Evolutionary conservation across 306 rosid species (phyloP).

Genomic region (Acmispon strigosus): DNA sequence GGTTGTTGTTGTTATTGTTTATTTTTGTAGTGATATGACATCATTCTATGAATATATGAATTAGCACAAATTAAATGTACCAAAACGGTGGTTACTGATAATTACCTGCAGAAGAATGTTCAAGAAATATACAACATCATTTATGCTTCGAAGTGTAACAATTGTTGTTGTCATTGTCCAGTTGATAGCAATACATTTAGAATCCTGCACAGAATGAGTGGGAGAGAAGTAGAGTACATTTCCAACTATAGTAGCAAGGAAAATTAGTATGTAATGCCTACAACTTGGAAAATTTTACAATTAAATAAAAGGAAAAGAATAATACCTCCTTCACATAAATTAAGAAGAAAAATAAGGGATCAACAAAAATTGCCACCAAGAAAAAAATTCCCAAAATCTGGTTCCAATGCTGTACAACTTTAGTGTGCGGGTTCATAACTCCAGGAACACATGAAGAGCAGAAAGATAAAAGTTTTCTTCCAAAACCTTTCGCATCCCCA

Average conservation of each 20-base stretch:
- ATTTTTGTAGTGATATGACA: neutral
- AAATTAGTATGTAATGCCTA: neutral
- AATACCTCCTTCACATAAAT: conserved; percentile 40
- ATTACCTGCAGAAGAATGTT: conserved; percentile 83
- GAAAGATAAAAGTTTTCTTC: conserved; percentile 40
- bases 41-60: neutral
- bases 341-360: conserved; percentile 72
- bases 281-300: neutral
- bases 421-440: conserved; percentile 74
- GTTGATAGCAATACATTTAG: conserved; percentile 48
- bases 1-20: neutral
- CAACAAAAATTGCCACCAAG: conserved; percentile 60
- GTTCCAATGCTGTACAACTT: conserved; percentile 62
- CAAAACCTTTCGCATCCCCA: conserved; percentile 83
- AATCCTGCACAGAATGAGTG: conserved; percentile 27
- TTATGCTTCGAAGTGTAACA: conserved; percentile 64
- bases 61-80: neutral
- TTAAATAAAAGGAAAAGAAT: conserved; percentile 3
- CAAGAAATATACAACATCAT: conserved; percentile 58
- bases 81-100: neutral
- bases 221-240: conserved; percentile 1
- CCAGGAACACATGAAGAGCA: conserved; percentile 48
- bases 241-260: neutral
- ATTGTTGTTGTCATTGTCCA: conserved; percentile 33
- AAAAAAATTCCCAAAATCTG: conserved; percentile 60